Conservation (phyloP, 306 rosid species). For the Cucurbita pepo region DNA sequence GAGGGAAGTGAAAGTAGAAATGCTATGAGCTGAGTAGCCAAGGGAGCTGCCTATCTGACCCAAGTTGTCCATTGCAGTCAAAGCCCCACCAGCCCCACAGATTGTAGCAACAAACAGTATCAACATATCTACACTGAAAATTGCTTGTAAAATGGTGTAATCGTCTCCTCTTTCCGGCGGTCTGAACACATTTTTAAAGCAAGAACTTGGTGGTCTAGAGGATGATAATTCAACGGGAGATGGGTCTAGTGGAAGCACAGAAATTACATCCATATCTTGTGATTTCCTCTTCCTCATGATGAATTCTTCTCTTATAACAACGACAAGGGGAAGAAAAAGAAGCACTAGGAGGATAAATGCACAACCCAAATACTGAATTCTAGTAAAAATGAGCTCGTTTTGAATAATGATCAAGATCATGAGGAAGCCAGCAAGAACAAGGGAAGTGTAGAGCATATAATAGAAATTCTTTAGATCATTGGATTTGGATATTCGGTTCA, state of each 20-base stretch:
- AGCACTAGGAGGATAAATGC: neutral
- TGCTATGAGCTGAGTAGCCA: conserved; percentile 1
- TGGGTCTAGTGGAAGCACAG: neutral
- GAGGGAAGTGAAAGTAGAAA: neutral
- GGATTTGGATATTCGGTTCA: neutral
- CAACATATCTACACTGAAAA: neutral
- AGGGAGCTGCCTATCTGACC: conserved; percentile 4
- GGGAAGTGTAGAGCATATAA: neutral
- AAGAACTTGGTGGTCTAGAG: neutral
- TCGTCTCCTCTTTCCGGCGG: conserved; percentile 6
- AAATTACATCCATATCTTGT: neutral
- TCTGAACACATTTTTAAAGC: neutral
- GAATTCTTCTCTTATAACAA: neutral
- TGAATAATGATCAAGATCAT: conserved; percentile 1
- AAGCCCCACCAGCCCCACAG: conserved; percentile 4
- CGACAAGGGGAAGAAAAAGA: neutral
- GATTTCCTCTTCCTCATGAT: neutral
- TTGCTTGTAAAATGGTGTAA: conserved; percentile 1
- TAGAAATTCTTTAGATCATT: neutral
- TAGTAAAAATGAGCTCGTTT: neutral
- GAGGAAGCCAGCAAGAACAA: conserved; percentile 1
- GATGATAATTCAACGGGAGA: neutral
- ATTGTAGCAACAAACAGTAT: neutral
- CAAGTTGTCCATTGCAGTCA: conserved; percentile 7
- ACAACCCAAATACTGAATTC: conserved; percentile 3